These are phyloP conservation scores for Penicillium canescens DNA, from an alignment of 495 filamentous ascomycete genomes.

Conservation along the genomic window DNA sequence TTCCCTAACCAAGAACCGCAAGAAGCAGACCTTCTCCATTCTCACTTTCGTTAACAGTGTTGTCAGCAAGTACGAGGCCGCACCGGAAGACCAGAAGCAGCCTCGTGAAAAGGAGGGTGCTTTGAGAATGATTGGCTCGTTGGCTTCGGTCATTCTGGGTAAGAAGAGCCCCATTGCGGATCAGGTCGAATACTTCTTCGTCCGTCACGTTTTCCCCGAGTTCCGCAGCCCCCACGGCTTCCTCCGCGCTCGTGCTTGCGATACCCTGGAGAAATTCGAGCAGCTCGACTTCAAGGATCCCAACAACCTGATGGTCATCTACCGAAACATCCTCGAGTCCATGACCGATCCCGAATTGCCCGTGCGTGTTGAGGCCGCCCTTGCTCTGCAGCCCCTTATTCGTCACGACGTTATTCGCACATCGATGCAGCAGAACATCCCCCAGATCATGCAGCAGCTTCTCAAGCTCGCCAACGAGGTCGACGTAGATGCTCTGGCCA, in stretches of 20 bases:
- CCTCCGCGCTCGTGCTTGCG: conserved; percentile 91
- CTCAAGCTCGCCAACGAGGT: conserved; percentile 95
- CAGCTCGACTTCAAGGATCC: conserved; percentile 93
- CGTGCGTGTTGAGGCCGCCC: conserved; percentile 90
- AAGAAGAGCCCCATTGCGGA: conserved; percentile 98
- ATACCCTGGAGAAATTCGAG: conserved; percentile 97
- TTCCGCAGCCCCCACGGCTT: conserved; percentile 93
- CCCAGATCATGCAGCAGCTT: conserved; percentile 99
- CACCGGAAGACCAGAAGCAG: conserved; percentile 82
- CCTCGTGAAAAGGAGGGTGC: conserved; percentile 96
- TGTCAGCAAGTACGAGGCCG: conserved; percentile 85
- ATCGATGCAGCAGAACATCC: conserved; percentile 96
- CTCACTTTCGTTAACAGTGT: conserved; percentile 90
- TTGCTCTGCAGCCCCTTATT: conserved; percentile 93
- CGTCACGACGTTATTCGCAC: conserved; percentile 90
- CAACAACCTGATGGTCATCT: conserved; percentile 91
- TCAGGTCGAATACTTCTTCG: conserved; percentile 98
- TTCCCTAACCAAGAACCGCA: conserved; percentile 87
- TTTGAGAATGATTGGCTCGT: conserved; percentile 92
- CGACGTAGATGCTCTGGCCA: conserved; percentile 91
- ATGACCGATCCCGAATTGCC: conserved; percentile 92
- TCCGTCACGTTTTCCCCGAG: conserved; percentile 96
- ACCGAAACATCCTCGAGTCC: conserved; percentile 93
- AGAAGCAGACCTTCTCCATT: conserved; percentile 93
- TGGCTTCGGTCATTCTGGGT: conserved; percentile 89